These are phyloP conservation scores for Dorcoceras hygrometricum DNA, from an alignment of 257 asterid species.

Conservation along the genomic window DNA sequence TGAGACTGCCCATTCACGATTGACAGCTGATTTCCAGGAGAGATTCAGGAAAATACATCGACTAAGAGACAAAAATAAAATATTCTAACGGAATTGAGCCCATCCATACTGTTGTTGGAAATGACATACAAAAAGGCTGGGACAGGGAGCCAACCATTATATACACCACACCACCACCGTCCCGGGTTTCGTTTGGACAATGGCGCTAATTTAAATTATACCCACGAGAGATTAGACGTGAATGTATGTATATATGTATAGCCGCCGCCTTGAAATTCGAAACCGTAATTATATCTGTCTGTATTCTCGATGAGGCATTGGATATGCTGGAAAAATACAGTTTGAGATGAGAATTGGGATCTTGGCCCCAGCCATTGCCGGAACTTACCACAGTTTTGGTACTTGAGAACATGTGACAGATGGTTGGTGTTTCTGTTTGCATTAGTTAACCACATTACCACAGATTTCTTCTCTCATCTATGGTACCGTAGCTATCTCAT, in stretches of 20 bases:
- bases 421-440: conserved; percentile 30
- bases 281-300: conserved; percentile 1
- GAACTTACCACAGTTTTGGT: conserved; percentile 12
- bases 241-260: neutral
- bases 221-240: conserved; percentile 25
- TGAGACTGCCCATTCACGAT: conserved; percentile 39
- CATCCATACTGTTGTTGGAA: conserved; percentile 18
- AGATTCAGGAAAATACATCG: conserved; percentile 29
- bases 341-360: conserved; percentile 8
- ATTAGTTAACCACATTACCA: conserved; percentile 23
- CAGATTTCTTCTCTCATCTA: conserved; percentile 8
- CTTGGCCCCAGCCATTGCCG: conserved; percentile 21
- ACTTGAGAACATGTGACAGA: conserved; percentile 29
- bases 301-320: neutral
- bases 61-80: conserved; percentile 39
- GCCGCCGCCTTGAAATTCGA: conserved; percentile 27
- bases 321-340: conserved; percentile 19
- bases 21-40: conserved; percentile 16
- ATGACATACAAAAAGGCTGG: conserved; percentile 19
- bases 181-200: too few species aligned
- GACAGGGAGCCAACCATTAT: neutral
- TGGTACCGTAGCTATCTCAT: conserved; percentile 17
- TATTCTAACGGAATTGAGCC: conserved; percentile 26
- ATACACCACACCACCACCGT: too few species aligned
- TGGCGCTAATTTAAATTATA: too few species aligned